Percentiles rank a stretch among this genome's conserved stretches.
phyloP scores from a whole-genome alignment of 805 yeast species.

The Candida caryicola region DNA sequence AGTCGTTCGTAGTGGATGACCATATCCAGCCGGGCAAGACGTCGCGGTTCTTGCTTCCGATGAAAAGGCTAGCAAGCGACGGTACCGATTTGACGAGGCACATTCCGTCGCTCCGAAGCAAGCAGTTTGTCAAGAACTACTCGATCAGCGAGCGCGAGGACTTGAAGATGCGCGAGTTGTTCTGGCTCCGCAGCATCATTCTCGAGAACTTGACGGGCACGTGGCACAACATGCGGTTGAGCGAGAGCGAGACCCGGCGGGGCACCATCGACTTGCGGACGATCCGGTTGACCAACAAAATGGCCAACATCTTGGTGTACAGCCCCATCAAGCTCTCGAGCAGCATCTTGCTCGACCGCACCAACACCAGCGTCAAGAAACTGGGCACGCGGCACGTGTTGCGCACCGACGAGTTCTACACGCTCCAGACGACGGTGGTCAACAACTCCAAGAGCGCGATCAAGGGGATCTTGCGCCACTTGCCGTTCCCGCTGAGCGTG shows the following conservation, averaged over 20 bases:
- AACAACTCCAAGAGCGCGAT: constrained; percentile 46
- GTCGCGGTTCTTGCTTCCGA: constrained; percentile 66
- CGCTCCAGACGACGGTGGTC: constrained; percentile 45
- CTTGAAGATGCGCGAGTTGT: constrained; percentile 53
- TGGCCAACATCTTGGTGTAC: constrained; percentile 54
- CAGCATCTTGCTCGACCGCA: constrained; percentile 12
- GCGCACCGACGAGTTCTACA: constrained; percentile 48
- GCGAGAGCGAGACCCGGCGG: constrained; percentile 21
- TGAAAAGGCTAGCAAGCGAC: constrained; percentile 50
- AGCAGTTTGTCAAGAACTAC: constrained; percentile 65
- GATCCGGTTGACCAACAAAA: constrained; percentile 56
- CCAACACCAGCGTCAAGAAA: constrained; percentile 9
- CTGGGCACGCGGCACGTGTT: constrained; percentile 32
- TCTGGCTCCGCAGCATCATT: constrained; percentile 78
- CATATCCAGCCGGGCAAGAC: constrained; percentile 28
- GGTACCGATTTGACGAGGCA: constrained; percentile 44
- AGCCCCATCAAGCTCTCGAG: constrained; percentile 12
- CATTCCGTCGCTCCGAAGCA: constrained; percentile 69
- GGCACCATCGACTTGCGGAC: constrained; percentile 70
- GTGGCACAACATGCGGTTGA: constrained; percentile 48
- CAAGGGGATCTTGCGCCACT: constrained; percentile 58
- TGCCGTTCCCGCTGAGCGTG: constrained; percentile 41
- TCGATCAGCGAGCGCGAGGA: constrained; percentile 57
- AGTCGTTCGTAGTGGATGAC: constrained; percentile 27
- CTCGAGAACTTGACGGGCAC: constrained; percentile 57